Base-by-base conservation (phyloP, 352 stramenopile genomes). In the Globisporangium spinosum region DNA sequence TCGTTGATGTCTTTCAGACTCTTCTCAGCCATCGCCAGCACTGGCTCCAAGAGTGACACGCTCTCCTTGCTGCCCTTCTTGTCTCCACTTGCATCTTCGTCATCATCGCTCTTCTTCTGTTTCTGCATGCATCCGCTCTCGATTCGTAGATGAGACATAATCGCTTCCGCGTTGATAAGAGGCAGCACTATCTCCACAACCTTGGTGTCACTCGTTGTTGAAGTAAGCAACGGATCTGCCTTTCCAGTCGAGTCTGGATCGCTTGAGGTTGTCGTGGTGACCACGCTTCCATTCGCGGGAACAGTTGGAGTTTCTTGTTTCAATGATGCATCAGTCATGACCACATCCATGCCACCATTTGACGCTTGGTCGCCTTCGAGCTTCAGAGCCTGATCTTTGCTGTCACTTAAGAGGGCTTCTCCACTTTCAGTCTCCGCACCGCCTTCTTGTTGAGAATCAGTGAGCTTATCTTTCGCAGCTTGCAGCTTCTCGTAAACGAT, bases 111-210 rank as follows among this genome's bases (percentile, higher is more conserved):
- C 35, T 57, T 74, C n/a, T 58, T 59, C 6, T 70, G 71, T 45
- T 84, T 87, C 40, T 84, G 77, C 69, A 83, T 77, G 67, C 85
- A 93, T 6, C 85, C 85, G 58, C 83, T 90, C 70, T 95, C 87
- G 32, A 88, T 76, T 29, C 83, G 76, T 27, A 95, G 72, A 25
- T 81, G 87, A 0, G 84, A 80, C 71, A 95, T 77, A 17, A 95
- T 91, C 10, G 71, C 61, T 10, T 77, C 75, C 2, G 81, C 67
- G 47, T 85, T 68, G 10, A 88, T 59, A 15, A 51, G 17, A 51
- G 53, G 59, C 13, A 62, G 25, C 2, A 71, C 51, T 34, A 51
- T 17, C 3, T 62, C 32, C n/a, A 32, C 55, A 49, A 34, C 3
- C 15, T 54, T 67, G 25, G 47, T 49, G 5, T 45, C 32, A 23